These are phyloP conservation scores for Boletus insuetus DNA, from an alignment of 768 basidiomycete species.

Conservation along the genomic window DNA sequence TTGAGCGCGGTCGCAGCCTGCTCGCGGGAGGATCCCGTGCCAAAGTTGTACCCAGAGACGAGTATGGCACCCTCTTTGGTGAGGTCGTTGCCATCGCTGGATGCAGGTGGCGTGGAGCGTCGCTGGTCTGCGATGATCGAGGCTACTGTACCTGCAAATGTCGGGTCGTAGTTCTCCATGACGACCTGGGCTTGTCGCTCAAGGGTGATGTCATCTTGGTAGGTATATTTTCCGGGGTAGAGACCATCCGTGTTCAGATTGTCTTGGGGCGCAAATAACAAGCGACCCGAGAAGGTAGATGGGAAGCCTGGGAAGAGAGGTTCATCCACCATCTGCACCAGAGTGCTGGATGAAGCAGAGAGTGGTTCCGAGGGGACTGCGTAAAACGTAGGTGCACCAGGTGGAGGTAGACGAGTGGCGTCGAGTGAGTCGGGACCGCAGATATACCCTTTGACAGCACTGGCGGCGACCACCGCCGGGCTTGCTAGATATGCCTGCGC, in stretches of 20 bases:
- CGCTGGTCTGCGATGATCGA: conserved; percentile 37
- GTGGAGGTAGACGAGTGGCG: conserved; percentile 45
- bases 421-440: conserved; percentile 75
- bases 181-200: conserved; percentile 92
- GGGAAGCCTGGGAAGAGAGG: conserved; percentile 84
- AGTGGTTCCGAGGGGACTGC: conserved; percentile 36
- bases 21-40: conserved; percentile 96
- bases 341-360: conserved; percentile 27
- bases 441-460: conserved; percentile 90
- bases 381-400: conserved; percentile 56
- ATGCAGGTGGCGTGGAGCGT: conserved; percentile 18
- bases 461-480: conserved; percentile 96
- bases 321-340: conserved; percentile 42
- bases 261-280: conserved; percentile 95
- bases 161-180: conserved; percentile 98
- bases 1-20: conserved; percentile 98
- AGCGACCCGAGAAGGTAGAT: conserved; percentile 69
- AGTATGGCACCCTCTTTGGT: conserved; percentile 69
- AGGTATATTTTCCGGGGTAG: conserved; percentile 98
- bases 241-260: conserved; percentile 98
- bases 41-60: conserved; percentile 96
- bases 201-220: conserved; percentile 98
- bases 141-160: conserved; percentile 72
- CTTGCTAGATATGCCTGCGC: conserved; percentile 95
- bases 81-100: conserved; percentile 9